These are phyloP conservation scores for Pestalotiopsis sp. DNA, from an alignment of 2,329 filamentous ascomycete species.

Conservation along the genomic window DNA sequence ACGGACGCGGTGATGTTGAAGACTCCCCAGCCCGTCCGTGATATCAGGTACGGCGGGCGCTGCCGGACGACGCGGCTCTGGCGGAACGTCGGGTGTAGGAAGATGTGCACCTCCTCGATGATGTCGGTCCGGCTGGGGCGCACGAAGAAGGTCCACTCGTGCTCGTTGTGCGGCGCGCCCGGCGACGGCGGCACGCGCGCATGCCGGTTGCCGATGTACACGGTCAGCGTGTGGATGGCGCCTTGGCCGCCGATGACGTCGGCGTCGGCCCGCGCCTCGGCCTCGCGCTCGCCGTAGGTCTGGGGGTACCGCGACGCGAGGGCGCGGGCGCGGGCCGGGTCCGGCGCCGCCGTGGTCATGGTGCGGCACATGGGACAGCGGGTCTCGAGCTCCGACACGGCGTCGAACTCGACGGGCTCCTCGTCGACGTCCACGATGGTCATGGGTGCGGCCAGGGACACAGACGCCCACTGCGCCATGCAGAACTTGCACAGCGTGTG, in stretches of 20 bases:
- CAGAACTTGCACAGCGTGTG: slow-evolving; percentile 45
- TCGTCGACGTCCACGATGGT: slow-evolving; percentile 39
- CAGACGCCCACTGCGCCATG: slow-evolving; percentile 47
- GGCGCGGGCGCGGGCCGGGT: slow-evolving; percentile 24
- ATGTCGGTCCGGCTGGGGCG: slow-evolving; percentile 42
- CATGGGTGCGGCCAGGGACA: slow-evolving; percentile 37
- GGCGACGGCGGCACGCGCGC: slow-evolving; percentile 21
- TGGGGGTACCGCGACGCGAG: slow-evolving; percentile 36
- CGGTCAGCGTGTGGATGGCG: slow-evolving; percentile 39
- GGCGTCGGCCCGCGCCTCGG: slow-evolving; percentile 32
- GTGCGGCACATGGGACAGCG: slow-evolving; percentile 48
- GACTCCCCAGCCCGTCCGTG: slow-evolving; percentile 41
- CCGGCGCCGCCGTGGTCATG: slow-evolving; percentile 33
- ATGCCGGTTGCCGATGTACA: slow-evolving; percentile 46
- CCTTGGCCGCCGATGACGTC: slow-evolving; percentile 19
- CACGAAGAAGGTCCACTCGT: slow-evolving; percentile 49
- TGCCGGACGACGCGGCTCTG: slow-evolving; percentile 34
- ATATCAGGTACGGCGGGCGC: slow-evolving; percentile 39
- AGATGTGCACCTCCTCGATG: slow-evolving; percentile 42
- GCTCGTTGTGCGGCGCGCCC: slow-evolving; percentile 31
- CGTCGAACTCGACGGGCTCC: slow-evolving; percentile 25
- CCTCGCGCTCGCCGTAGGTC: slow-evolving; percentile 33
- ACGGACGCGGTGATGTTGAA: slow-evolving; percentile 41
- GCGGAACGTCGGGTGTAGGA: slow-evolving; percentile 43
- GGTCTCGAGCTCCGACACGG: slow-evolving; percentile 32